Conservation (phyloP, 805 yeast genomes). For the Jamesozyma gamospora region DNA sequence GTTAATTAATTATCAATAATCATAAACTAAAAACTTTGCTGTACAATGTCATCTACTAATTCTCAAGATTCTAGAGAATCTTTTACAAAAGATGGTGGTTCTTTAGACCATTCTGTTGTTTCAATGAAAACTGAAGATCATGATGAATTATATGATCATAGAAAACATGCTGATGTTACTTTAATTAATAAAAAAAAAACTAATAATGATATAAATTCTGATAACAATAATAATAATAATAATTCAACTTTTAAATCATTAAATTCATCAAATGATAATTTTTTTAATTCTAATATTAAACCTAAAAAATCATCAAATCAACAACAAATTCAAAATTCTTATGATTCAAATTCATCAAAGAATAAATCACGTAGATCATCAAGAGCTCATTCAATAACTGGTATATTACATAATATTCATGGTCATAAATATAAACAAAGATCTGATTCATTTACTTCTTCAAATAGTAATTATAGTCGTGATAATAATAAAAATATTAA, state of each 20-base stretch:
- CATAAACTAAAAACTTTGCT: neutral
- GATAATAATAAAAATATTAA: neutral
- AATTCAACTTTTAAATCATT: too few relatives aligned
- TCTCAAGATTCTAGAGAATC: slow-evolving; percentile 1
- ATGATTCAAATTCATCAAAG: too few relatives aligned
- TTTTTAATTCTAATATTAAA: too few relatives aligned
- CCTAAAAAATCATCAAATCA: too few relatives aligned
- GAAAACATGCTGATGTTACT: slow-evolving; percentile 37
- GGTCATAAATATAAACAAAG: neutral
- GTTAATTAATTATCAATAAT: neutral
- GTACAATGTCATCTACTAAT: slow-evolving; percentile 5
- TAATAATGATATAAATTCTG: neutral
- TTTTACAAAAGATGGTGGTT: slow-evolving; percentile 2
- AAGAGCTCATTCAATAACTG: slow-evolving; percentile 1
- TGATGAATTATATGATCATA: slow-evolving; percentile 37
- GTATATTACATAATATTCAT: neutral
- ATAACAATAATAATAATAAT: neutral
- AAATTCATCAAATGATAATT: too few relatives aligned
- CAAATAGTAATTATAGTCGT: neutral
- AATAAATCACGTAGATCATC: neutral
- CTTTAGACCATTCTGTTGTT: slow-evolving; percentile 23
- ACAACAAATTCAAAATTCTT: too few relatives aligned
- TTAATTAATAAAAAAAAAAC: slow-evolving; percentile 16
- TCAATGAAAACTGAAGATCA: slow-evolving; percentile 33
- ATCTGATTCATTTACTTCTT: slow-evolving; percentile 1